Evolutionary conservation across 176 grass and related monocot species (phyloP), one percentile per base, ranked within the genome.

Genomic region (Raddia distichophylla): DNA sequence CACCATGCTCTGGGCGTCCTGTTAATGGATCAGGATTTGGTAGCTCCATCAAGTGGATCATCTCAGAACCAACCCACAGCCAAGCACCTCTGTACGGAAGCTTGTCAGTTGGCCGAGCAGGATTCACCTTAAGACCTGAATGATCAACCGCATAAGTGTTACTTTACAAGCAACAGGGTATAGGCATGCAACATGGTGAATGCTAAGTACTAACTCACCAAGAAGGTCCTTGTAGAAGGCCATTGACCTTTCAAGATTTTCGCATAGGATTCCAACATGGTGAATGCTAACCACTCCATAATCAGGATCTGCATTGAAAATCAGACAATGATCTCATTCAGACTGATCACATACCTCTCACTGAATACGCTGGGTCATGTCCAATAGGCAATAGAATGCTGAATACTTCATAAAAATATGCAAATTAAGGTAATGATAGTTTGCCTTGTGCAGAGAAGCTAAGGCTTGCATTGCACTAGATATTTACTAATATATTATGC

Each of bases 281-380:
- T 99, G 96, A 61, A 99, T 86, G 70, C 96, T 95, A 59, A 99
- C 87, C 63, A 99, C 82, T 74, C 93, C 96, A 91, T 91, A 99
- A 73, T 88, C 93, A 51, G 87, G 84, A 80, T 86, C 89, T 94
- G 87, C 44, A 27, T 17, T 37, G 1, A 50, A 53, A 8, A 87
- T 61, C 77, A 87, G 17, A 61, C 17, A 61, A 37, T 3, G 2
- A 78, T 10, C 48, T 62, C 69, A 27, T 85, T 77, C 60, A 52
- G 67, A 78, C 9, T 5, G 13, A 67, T 67, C 52, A 78, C 73
- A 64, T 48, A 8, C 71, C 7, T 80, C 72, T 15, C 1, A 57
- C n/a, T 3, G 15, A 76, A 53, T 63, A 64, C 8, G 20, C 43
- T 61, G 62, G 63, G 3, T 17, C 46, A 11, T 34, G 66, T 27